phyloP scores from a whole-genome alignment of 768 basidiomycete genomes.

The Pleurotus cornucopiae region DNA sequence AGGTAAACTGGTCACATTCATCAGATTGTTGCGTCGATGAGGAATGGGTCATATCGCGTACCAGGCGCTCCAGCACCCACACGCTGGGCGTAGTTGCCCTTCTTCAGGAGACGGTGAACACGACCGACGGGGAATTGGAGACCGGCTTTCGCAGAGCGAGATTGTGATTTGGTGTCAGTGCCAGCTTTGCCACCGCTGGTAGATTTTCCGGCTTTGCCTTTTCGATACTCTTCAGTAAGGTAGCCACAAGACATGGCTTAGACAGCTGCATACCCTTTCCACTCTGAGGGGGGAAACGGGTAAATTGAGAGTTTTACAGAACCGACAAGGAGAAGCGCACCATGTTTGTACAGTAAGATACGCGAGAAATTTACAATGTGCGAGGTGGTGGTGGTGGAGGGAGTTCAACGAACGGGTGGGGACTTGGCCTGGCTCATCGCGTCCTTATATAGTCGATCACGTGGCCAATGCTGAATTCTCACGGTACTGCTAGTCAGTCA shows the following conservation, averaged over 20 bases:
- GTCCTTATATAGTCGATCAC: slow-evolving; percentile 34
- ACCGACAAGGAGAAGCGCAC: slow-evolving; percentile 11
- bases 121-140: slow-evolving; percentile 80
- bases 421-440: slow-evolving; percentile 30
- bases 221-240: slow-evolving; percentile 8
- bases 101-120: slow-evolving; percentile 74
- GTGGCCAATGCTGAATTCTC: slow-evolving; percentile 20
- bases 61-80: slow-evolving; percentile 77
- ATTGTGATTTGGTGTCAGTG: slow-evolving; percentile 46
- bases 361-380: slow-evolving; percentile 16
- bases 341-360: slow-evolving; percentile 19
- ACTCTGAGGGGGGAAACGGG: slow-evolving; percentile 20
- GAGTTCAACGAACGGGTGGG: slow-evolving; percentile 31
- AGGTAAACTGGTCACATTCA: slow-evolving; percentile 56
- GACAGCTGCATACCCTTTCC: slow-evolving; percentile 29
- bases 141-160: slow-evolving; percentile 60
- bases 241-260: neutral
- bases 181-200: slow-evolving; percentile 67
- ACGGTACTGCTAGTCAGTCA: slow-evolving; percentile 3
- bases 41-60: slow-evolving; percentile 16
- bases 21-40: neutral
- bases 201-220: slow-evolving; percentile 60
- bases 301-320: neutral
- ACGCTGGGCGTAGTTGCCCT: slow-evolving; percentile 75
- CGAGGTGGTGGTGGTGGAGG: slow-evolving; percentile 23